Evolutionary conservation across 805 yeast species (phyloP), one percentile per base, ranked within the genome.

Genomic region (Alloascoidea africana): DNA sequence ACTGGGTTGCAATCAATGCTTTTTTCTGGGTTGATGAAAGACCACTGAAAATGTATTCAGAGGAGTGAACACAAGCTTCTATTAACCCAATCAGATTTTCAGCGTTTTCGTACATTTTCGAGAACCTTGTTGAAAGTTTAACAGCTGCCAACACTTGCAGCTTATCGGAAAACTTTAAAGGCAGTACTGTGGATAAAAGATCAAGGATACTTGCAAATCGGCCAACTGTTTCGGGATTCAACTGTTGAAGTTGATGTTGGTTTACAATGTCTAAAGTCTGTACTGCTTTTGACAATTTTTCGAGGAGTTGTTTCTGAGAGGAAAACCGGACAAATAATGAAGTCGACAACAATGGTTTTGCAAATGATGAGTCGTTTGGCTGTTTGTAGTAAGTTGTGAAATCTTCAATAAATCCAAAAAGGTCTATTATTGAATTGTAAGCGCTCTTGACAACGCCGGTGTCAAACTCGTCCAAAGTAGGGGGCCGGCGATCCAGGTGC

Each of bases 101-200:
- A 16, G 44, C 16, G 11, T 40, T 18, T 15, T 46, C 47, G 14
- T 37, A 37, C n/a, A 47, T 44, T 14, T 27, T 36, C 19, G 36
- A 38, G 17, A 44, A 34, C 13, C 65, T 45, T 18, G 42, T 42
- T 14, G 33, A 39, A n/a, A 53, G 49, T 19, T 48, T 43, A 6
- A 48, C 37, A 13, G 51, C 48, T 3, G 47, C 46, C 33, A 60
- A 42, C 16, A 59, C 14, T 5, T 40, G 40, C 17, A 55, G 39
- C 39, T 54, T 55, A 33, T 56, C 53, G 5, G 41, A 44, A 17
- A 41, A 45, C 3, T 49, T 45, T 17, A 58, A 46, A 8, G 61
- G 61, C 19, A 59, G 44, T 17, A 59, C 45, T 3, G 60, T 49
- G 13, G 52, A 53, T 16, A 59, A 43, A 19, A 59, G 38, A 39